phyloP scores from a whole-genome alignment of 305 asterid genomes.

The Solanum aculeatissimum region DNA sequence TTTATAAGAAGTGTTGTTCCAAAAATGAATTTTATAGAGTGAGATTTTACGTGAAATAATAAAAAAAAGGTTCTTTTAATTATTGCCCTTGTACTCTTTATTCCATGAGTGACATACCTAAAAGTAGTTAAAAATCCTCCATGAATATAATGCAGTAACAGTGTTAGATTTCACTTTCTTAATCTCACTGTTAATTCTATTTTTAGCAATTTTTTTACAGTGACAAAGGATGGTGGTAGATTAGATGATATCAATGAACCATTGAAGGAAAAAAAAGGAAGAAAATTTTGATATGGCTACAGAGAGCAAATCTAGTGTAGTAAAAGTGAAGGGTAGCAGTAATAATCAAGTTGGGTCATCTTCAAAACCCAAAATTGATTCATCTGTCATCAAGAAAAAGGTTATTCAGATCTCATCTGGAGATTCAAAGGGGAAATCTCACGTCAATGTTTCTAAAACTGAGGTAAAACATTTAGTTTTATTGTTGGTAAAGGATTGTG shows the following conservation, averaged over 20 bases:
- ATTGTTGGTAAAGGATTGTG: no score
- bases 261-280: neutral
- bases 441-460: slow-evolving; percentile 15
- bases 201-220: neutral
- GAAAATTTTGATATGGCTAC: slow-evolving; percentile 10
- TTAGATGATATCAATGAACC: neutral
- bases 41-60: no score
- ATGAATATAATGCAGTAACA: neutral
- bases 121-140: neutral
- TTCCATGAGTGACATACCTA: neutral
- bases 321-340: slow-evolving; percentile 11
- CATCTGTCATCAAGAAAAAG: slow-evolving; percentile 40
- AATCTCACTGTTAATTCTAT: neutral
- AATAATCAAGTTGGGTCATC: slow-evolving; percentile 16
- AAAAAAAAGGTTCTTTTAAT: no score
- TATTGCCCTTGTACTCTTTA: neutral
- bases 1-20: no score
- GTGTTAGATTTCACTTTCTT: neutral
- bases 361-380: slow-evolving; percentile 31
- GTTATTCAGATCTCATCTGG: slow-evolving; percentile 25
- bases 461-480: slow-evolving; percentile 10
- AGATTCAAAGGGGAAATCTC: slow-evolving; percentile 30
- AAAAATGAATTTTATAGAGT: no score
- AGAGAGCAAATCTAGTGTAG: slow-evolving; percentile 15
- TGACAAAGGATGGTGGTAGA: neutral